Evolutionary conservation across 139 green algal species (phyloP).

Genomic region (Haematococcus lacustris): DNA sequence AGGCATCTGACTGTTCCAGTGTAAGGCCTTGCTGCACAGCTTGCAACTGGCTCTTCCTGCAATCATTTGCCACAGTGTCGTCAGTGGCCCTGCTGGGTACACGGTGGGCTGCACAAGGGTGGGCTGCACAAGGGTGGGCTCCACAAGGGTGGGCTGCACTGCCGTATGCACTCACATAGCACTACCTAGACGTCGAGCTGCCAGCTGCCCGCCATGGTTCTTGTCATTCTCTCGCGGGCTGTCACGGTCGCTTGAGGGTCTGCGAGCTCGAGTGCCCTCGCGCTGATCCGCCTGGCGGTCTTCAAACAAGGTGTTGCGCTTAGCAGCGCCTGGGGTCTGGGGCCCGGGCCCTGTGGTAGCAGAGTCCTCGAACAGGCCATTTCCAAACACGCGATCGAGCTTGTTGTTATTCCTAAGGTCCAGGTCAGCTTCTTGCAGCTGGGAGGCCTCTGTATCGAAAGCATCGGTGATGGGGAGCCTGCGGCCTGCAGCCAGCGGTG

Average conservation of each 20-base stretch:
- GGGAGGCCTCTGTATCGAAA: constrained; percentile 2
- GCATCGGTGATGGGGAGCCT: not conserved
- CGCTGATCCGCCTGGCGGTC: not conserved
- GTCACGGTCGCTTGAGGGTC: not conserved
- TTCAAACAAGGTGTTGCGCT: not conserved
- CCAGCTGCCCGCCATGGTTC: too few species aligned
- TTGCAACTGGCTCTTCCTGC: too few species aligned
- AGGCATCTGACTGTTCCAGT: too few species aligned
- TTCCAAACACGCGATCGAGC: constrained; percentile 3
- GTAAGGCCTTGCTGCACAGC: too few species aligned
- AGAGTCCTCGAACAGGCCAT: constrained; percentile 5
- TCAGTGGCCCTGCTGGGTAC: too few species aligned
- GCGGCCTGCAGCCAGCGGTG: not conserved
- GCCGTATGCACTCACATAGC: too few species aligned
- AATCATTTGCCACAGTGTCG: too few species aligned
- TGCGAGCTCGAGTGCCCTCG: not conserved
- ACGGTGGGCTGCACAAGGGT: too few species aligned
- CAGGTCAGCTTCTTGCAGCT: constrained; percentile 5
- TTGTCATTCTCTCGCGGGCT: not conserved
- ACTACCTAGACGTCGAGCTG: not conserved
- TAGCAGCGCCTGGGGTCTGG: not conserved
- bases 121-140: too few species aligned
- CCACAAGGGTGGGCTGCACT: too few species aligned
- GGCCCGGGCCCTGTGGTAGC: not conserved
- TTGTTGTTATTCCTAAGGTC: not conserved